Percentiles rank a stretch among this genome's conserved stretches.
Evolutionary conservation across 306 rosid genomes (phyloP).

Genomic region (Senna tora): DNA sequence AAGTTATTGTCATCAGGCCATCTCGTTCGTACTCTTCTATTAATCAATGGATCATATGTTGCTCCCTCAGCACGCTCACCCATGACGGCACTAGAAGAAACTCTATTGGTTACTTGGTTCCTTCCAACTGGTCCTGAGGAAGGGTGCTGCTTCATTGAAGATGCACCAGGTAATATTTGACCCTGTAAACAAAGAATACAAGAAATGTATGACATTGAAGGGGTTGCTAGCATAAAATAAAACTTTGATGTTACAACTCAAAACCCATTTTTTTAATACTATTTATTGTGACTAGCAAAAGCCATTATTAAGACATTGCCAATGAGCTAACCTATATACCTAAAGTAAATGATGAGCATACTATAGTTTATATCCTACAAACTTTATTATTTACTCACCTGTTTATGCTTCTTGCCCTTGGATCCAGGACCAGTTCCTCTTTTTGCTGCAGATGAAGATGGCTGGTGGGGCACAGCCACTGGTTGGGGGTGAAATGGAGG

Average conservation of each 20-base stretch:
- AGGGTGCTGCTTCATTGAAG: conserved; percentile 78
- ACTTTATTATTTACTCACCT: conserved; percentile 57
- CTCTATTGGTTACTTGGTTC: conserved; percentile 69
- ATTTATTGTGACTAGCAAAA: not conserved
- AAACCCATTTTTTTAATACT: not conserved
- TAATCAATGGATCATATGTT: conserved; percentile 60
- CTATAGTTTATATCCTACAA: conserved; percentile 4
- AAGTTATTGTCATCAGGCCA: conserved; percentile 98
- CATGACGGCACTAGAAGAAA: conserved; percentile 55
- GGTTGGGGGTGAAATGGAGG: conserved; percentile 73
- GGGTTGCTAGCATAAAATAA: conserved; percentile 3
- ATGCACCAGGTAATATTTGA: conserved; percentile 58
- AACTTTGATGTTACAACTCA: not conserved
- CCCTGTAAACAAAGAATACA: conserved; percentile 42
- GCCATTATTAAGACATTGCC: conserved; percentile 7
- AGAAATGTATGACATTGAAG: no score
- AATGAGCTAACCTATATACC: not conserved
- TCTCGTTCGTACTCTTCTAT: conserved; percentile 84
- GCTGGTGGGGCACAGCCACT: conserved; percentile 71
- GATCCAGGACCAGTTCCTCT: conserved; percentile 74
- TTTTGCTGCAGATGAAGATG: conserved; percentile 77
- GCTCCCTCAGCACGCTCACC: conserved; percentile 69
- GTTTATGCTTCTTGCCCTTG: conserved; percentile 84
- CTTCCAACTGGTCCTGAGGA: conserved; percentile 76
- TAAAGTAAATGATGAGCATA: conserved; percentile 19